These are phyloP conservation scores for Boletus sensibilis DNA, from an alignment of 768 basidiomycete species.

Conservation along the genomic window DNA sequence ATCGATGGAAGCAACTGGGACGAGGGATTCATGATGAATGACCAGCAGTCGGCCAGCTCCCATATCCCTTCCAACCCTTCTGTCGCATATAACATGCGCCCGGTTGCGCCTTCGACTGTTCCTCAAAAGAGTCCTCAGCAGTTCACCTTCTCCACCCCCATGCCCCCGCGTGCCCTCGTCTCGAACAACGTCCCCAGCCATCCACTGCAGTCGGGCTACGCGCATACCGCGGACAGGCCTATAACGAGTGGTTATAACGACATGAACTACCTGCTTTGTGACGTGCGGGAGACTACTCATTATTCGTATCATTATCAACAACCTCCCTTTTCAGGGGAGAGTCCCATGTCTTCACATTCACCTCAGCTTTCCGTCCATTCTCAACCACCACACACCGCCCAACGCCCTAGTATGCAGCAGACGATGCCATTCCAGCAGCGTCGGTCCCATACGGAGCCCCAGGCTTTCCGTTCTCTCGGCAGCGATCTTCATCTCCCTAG, in stretches of 20 bases:
- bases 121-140: conserved; percentile 47
- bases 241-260: conserved; percentile 46
- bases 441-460: conserved; percentile 57
- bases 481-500: conserved; percentile 52
- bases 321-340: conserved; percentile 45
- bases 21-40: conserved; percentile 52
- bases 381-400: conserved; percentile 33
- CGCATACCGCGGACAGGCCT: conserved; percentile 52
- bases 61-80: conserved; percentile 42
- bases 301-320: conserved; percentile 56
- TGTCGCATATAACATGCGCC: conserved; percentile 43
- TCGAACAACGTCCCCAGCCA: conserved; percentile 43
- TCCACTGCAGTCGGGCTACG: conserved; percentile 38
- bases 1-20: conserved; percentile 56
- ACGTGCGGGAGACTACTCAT: conserved; percentile 48
- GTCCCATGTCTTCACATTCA: conserved; percentile 42
- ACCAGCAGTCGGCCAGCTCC: conserved; percentile 36
- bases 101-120: conserved; percentile 45
- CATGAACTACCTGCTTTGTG: conserved; percentile 45
- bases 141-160: conserved; percentile 41
- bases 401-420: conserved; percentile 42
- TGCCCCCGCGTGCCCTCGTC: conserved; percentile 44
- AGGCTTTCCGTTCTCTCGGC: conserved; percentile 46
- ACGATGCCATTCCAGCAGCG: conserved; percentile 53
- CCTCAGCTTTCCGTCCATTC: conserved; percentile 40